These are phyloP conservation scores for Trametes cubensis DNA, from an alignment of 768 basidiomycete species.

Conservation along the genomic window DNA sequence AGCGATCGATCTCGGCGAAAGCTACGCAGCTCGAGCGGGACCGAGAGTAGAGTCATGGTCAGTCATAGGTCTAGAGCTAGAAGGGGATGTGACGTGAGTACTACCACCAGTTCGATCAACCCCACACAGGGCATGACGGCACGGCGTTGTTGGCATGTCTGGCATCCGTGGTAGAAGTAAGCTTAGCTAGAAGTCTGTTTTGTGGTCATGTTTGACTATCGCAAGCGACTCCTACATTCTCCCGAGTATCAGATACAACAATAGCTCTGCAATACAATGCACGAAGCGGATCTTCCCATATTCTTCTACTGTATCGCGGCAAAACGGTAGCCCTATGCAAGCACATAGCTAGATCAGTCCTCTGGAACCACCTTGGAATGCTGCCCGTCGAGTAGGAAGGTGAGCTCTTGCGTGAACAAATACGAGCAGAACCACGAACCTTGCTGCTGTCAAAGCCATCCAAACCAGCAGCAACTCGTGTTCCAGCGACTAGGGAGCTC, in stretches of 20 bases:
- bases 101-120: too few relatives aligned
- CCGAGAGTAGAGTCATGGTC: too few relatives aligned
- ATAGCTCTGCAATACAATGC: slow-evolving; percentile 4
- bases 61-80: too few relatives aligned
- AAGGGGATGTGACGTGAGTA: too few relatives aligned
- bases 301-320: not conserved
- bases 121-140: too few relatives aligned
- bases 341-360: not conserved
- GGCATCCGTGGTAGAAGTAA: too few relatives aligned
- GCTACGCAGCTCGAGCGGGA: too few relatives aligned
- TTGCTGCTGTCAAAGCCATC: slow-evolving; percentile 43
- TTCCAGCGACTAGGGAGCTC: slow-evolving; percentile 79
- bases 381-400: not conserved
- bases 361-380: slow-evolving; percentile 28
- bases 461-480: slow-evolving; percentile 74
- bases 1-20: too few relatives aligned
- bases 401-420: not conserved
- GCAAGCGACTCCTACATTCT: not conserved
- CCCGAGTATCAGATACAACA: slow-evolving; percentile 4
- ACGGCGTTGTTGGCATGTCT: too few relatives aligned
- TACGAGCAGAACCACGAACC: slow-evolving; percentile 26
- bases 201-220: too few relatives aligned
- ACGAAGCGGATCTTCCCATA: not conserved
- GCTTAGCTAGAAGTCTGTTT: too few relatives aligned
- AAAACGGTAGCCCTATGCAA: not conserved